Conservation (phyloP, 352 stramenopile genomes). For the Halophytophthora polymorphica region DNA sequence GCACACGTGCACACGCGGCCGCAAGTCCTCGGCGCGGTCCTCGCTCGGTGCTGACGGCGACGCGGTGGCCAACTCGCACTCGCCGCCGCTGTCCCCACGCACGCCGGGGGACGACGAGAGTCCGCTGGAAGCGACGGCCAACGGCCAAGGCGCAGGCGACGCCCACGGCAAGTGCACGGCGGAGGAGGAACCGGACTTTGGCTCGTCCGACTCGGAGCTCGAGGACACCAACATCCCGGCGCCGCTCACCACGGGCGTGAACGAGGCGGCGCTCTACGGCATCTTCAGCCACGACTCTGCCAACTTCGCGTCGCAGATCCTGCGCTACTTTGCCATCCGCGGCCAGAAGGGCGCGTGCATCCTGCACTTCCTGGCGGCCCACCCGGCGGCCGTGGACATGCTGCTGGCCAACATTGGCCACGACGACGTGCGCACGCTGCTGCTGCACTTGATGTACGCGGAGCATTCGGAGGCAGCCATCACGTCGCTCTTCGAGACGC, state of each 20-base stretch:
- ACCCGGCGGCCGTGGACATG: conserved; percentile 61
- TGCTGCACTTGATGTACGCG: conserved; percentile 81
- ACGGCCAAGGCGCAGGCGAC: conserved; percentile 2
- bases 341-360: conserved; percentile 79
- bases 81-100: conserved; percentile 24
- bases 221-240: conserved; percentile 35
- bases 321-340: conserved; percentile 79
- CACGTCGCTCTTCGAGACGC: conserved; percentile 60
- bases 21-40: conserved; percentile 36
- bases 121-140: conserved; percentile 1
- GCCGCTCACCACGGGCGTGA: conserved; percentile 33
- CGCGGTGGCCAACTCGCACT: conserved; percentile 5
- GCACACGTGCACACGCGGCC: conserved; percentile 4
- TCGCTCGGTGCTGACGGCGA: conserved; percentile 17
- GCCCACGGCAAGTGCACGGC: conserved; percentile 15
- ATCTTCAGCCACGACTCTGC: conserved; percentile 78
- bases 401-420: conserved; percentile 78
- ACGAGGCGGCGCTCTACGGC: conserved; percentile 45
- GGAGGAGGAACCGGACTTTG: conserved; percentile 18
- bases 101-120: conserved; percentile 13
- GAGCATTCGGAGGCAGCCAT: conserved; percentile 81
- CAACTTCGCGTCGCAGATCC: conserved; percentile 76
- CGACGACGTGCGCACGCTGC: conserved; percentile 73
- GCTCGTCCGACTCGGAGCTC: conserved; percentile 30
- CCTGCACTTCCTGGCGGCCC: conserved; percentile 58